Evolutionary conservation across 352 stramenopile species (phyloP).

Genomic region (Blastocystis sp.): DNA sequence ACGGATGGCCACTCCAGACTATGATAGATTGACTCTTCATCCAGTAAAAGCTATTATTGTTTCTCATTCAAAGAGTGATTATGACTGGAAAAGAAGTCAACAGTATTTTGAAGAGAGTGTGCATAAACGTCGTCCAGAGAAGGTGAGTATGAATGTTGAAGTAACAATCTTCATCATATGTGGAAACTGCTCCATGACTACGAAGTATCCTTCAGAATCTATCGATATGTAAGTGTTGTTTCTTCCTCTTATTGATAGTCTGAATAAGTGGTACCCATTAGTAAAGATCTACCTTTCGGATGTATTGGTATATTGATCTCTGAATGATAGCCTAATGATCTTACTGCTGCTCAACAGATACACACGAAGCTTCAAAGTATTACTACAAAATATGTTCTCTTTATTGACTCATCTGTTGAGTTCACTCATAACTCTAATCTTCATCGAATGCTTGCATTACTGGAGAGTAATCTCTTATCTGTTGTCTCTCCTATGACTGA

Average conservation of each 20-base stretch:
- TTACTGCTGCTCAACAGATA: background rate
- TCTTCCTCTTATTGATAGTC: background rate
- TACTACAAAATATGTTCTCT: slow-evolving; percentile 18
- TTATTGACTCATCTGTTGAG: slow-evolving; percentile 44
- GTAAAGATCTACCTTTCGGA: slow-evolving; percentile 37
- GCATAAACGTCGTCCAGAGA: slow-evolving; percentile 4
- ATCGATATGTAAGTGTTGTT: background rate
- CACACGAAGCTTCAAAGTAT: background rate
- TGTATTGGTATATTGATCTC: background rate
- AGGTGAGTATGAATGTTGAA: slow-evolving; percentile 49
- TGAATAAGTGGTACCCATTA: slow-evolving; percentile 51
- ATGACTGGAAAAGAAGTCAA: background rate
- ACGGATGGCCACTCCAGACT: background rate
- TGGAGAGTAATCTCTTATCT: slow-evolving; percentile 2
- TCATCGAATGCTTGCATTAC: background rate
- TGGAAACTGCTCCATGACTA: slow-evolving; percentile 39
- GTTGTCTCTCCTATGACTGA: slow-evolving; percentile 43
- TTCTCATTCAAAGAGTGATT: background rate
- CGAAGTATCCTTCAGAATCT: slow-evolving; percentile 49
- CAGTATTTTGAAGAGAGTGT: slow-evolving; percentile 25
- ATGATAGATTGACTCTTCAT: background rate
- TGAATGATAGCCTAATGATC: slow-evolving; percentile 38
- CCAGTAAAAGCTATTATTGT: background rate
- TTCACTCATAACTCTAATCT: slow-evolving; percentile 58
- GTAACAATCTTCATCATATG: slow-evolving; percentile 52